phyloP scores from a whole-genome alignment of 2,329 filamentous ascomycete species.

The Penicillium sp. region DNA sequence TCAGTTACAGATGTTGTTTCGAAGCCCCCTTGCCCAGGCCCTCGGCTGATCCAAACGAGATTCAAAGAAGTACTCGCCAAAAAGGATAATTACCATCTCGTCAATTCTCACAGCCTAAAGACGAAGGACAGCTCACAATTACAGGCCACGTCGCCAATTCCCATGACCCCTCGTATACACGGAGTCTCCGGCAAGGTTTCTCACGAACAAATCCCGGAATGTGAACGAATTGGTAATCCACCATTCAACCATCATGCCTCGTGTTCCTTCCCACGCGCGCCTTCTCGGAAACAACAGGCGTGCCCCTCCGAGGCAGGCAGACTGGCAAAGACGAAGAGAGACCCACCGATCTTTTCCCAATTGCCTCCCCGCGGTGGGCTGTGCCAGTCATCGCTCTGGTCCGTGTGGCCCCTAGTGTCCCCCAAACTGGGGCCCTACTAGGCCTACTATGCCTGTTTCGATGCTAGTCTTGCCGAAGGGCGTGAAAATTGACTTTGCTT shows the following conservation, averaged over 20 bases:
- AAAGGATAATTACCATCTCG: no score
- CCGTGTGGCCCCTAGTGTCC: slow-evolving; percentile 19
- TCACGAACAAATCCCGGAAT: neutral
- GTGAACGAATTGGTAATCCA: slow-evolving; percentile 4
- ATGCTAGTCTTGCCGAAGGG: slow-evolving; percentile 34
- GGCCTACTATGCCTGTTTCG: slow-evolving; percentile 19
- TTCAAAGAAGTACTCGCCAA: neutral
- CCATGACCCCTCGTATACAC: slow-evolving; percentile 4
- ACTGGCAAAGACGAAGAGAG: neutral
- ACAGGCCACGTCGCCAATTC: neutral
- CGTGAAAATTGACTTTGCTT: slow-evolving; percentile 35
- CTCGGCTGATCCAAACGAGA: neutral
- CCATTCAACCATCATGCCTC: neutral
- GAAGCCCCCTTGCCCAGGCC: neutral
- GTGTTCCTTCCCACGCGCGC: neutral
- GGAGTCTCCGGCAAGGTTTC: neutral
- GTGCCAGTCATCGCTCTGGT: slow-evolving; percentile 20
- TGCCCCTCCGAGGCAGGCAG: slow-evolving; percentile 7
- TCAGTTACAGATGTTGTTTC: neutral
- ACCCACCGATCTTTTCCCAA: slow-evolving; percentile 36
- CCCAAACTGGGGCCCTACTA: no score
- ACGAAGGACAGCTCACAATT: neutral
- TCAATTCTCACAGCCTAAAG: no score
- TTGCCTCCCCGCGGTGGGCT: slow-evolving; percentile 37
- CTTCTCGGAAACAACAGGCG: slow-evolving; percentile 6